Evolutionary conservation across 371 early-diverging fungal species (phyloP), one percentile per base, ranked within the genome.

Genomic region (Mucor plumbeus): DNA sequence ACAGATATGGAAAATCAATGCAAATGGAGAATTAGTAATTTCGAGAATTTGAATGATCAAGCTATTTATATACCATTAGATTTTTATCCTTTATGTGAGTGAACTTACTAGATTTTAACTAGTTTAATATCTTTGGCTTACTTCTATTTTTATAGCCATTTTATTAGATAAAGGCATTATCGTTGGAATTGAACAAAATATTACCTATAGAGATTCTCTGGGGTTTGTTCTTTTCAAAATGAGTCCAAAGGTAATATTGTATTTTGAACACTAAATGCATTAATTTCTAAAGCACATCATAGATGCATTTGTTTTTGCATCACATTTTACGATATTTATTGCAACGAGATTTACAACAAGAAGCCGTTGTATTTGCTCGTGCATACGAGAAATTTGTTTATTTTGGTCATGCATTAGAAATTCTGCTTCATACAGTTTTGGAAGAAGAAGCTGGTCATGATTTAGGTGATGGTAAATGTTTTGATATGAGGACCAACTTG

Each of bases 331-430:
- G 88, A 17, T 79, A 89, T 69, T 69, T 93, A 58, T 70, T 94
- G 57, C 75, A 80, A 5, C 83, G 72, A 26, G 70, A 77, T 19
- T 68, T 74, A 48, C 80, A 88, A 68, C 80, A 81, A 47, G 87
- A 86, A 54, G 91, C 92, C 6, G 78, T 86, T 8, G 61, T 71
- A 6, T 92, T 94, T 84, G 91, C 89, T 17, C 75, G 74, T 38
- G 74, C 86, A 35, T 95, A 89, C 68, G 84, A 86, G 56, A 76
- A 85, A 15, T 77, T 91, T 33, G 86, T 87, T 9, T 97, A 95
- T 72, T 95, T 93, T 76, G 83, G 88, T 31, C 95, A 95, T 78
- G 87, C 92, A 11, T 70, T 97, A 7, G 97, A 95, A 68, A 87
- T 97, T 14, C 72, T 97, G 33, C 73, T 95, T 34, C 95, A 97